These are phyloP conservation scores for Rhodomyrtus tomentosa DNA, from an alignment of 345 rosid species.

Conservation along the genomic window DNA sequence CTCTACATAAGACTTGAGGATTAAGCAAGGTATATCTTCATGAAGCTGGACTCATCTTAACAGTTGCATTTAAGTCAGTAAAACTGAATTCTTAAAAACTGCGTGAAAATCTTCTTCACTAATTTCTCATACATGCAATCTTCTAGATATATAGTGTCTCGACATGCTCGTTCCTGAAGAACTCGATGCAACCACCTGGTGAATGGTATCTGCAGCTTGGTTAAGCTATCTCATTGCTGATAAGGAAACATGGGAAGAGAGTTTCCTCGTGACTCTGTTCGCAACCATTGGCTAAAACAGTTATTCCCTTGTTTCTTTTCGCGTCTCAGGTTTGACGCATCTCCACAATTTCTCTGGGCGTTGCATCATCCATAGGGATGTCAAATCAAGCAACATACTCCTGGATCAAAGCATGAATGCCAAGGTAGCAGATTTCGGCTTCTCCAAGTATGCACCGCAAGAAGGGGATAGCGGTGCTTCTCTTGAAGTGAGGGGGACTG, in stretches of 20 bases:
- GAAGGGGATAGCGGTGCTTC: constrained; percentile 67
- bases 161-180: not conserved
- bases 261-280: not conserved
- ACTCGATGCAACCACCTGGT: not conserved
- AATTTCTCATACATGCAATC: not conserved
- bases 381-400: constrained; percentile 67
- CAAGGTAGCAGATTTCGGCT: constrained; percentile 63
- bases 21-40: not conserved
- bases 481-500: constrained; percentile 66
- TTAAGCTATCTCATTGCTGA: not conserved
- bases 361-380: constrained; percentile 50
- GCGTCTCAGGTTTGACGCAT: constrained; percentile 28
- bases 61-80: not conserved
- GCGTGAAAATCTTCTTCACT: not conserved
- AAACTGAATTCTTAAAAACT: not conserved
- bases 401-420: constrained; percentile 64
- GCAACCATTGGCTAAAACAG: not conserved
- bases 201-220: not conserved
- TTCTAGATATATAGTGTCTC: not conserved
- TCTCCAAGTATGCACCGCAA: constrained; percentile 67
- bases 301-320: not conserved
- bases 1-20: not conserved
- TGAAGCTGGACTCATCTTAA: not conserved
- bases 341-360: constrained; percentile 26
- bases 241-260: not conserved